Evolutionary conservation across 1,139 yeast genomes (phyloP), one percentile per base, ranked within the genome.

Genomic region (Magnusiomyces suaveolens): DNA sequence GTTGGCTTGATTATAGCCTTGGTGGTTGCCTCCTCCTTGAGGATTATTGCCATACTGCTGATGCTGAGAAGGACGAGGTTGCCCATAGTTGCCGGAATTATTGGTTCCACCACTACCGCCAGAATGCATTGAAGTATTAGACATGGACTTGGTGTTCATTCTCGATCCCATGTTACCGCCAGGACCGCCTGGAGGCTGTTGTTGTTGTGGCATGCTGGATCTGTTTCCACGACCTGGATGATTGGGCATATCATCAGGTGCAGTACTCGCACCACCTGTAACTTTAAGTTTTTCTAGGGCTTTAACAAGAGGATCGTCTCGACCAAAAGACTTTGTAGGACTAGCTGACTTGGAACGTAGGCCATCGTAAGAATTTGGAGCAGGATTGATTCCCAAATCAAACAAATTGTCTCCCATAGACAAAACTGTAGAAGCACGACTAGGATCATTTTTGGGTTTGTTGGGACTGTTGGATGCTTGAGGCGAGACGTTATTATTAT

Each of bases 201-300:
- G 41, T n/a, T 36, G 41, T n/a, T 36, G 41, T 36, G 16, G 18
- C 4, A 36, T n/a, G 16, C 18, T 36, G 3, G 41, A n/a, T 36
- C 41, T 10, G 16, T 21, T 41, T n/a, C n/a, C n/a, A 21, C 44
- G 44, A 20, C 12, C 10, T 18, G 23, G 44, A 8, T 21, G 23
- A 25, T 21, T 21, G n/a, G 44, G 25, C 16, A 41, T 18, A 21
- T 50, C 49, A 14, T 32, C 50, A 12, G 23, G 32, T 41, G 39
- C 39, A 32, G 51, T 18, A 24, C 50, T 18, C 10, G 55, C 29
- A 21, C 48, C 48, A n/a, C 53, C 52, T 10, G 62, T 61, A 23
- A 78, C 70, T 63, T 82, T 83, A 62, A 85, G 74, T 60, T 82
- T 84, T 63, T 83, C 87, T 52, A 85, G 64, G 55, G 70, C 89